These are phyloP conservation scores for Alternaria gaisen DNA, from an alignment of 2,329 filamentous ascomycete species.

Conservation along the genomic window DNA sequence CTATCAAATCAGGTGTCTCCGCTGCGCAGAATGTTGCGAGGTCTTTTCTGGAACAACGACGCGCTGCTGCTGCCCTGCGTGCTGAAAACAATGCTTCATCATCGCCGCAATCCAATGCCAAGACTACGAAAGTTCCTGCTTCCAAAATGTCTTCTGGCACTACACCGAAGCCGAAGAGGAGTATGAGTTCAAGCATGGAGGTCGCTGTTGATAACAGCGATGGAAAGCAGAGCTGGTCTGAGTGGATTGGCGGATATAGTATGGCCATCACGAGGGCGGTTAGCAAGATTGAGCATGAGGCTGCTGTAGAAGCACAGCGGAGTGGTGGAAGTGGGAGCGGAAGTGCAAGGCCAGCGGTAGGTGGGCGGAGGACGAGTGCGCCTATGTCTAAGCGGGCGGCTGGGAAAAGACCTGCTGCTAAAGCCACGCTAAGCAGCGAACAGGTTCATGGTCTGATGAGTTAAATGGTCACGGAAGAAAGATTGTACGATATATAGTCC, in stretches of 20 bases:
- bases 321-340: background rate
- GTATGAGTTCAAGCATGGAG: conserved; percentile 24
- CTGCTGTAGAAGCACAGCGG: conserved; percentile 42
- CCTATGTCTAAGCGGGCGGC: conserved; percentile 15
- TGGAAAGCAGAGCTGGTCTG: conserved; percentile 45
- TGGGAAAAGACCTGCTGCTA: conserved; percentile 28
- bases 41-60: conserved; percentile 43
- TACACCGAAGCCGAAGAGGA: conserved; percentile 16
- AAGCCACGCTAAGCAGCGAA: conserved; percentile 36
- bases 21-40: conserved; percentile 48
- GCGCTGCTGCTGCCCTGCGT: conserved; percentile 23
- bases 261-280: conserved; percentile 48
- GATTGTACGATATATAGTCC: background rate
- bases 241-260: conserved; percentile 52
- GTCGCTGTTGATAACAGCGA: conserved; percentile 22
- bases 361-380: conserved; percentile 11
- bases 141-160: conserved; percentile 1
- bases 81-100: conserved; percentile 13
- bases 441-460: conserved; percentile 39
- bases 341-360: background rate
- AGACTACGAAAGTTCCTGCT: conserved; percentile 5
- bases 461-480: background rate
- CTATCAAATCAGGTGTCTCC: conserved; percentile 45
- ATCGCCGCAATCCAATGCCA: background rate
- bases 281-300: conserved; percentile 49